These are phyloP conservation scores for Leucocoprinus birnbaumii DNA, from an alignment of 768 basidiomycete species.

Conservation along the genomic window DNA sequence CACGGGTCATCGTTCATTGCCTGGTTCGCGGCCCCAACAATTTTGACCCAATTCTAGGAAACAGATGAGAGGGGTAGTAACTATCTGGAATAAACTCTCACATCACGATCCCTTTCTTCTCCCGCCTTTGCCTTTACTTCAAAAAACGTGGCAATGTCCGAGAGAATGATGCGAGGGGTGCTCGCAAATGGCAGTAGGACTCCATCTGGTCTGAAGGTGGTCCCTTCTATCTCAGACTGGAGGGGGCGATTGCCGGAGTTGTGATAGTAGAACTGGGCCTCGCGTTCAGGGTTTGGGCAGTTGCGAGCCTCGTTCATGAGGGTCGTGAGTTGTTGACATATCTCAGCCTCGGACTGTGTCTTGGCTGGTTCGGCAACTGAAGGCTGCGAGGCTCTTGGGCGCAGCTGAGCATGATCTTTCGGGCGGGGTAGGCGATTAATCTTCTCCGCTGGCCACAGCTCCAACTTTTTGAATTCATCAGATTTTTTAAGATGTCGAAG, in stretches of 20 bases:
- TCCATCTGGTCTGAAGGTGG: neutral
- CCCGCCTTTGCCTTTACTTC: neutral
- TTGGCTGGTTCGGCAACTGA: too few species aligned
- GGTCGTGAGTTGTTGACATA: too few species aligned
- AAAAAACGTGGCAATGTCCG: neutral
- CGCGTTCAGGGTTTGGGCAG: too few species aligned
- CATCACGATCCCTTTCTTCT: neutral
- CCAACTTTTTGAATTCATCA: neutral
- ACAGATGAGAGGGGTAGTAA: neutral
- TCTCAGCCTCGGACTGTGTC: too few species aligned
- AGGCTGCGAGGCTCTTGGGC: too few species aligned
- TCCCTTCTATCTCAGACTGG: neutral
- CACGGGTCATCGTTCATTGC: slow-evolving; percentile 5
- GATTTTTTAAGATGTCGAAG: neutral
- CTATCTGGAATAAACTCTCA: neutral
- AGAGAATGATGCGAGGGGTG: neutral
- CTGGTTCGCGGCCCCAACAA: neutral
- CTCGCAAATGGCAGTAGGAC: neutral
- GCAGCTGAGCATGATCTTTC: neutral
- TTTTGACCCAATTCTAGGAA: neutral
- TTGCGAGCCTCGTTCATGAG: too few species aligned
- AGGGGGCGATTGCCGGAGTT: neutral
- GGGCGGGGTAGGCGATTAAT: neutral
- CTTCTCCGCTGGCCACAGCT: too few species aligned
- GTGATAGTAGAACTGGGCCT: neutral